Evolutionary conservation across 352 stramenopile species (phyloP), one percentile per base, ranked within the genome.

Genomic region (Globisporangium orthogonon): DNA sequence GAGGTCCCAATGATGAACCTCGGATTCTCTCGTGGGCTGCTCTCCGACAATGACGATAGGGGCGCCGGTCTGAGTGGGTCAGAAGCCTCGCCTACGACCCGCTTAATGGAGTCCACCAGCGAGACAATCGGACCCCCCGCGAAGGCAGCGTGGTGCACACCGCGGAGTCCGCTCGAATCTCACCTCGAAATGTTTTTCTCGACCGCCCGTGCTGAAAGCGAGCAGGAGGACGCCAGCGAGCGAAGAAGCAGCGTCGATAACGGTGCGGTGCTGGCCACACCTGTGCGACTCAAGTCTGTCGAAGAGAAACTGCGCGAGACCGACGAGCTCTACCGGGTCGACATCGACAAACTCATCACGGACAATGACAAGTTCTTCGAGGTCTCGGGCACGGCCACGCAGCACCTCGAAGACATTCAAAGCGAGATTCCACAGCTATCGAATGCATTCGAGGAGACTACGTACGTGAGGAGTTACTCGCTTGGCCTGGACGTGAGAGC

Each of bases 321-420:
- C 0, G 70, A 78, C 44, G 64, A 78, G 54, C 65, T 71, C 18
- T 88, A 86, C 61, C 58, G 52, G 18, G 53, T 91, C 23, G 73
- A 91, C 39, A 61, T 87, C 47, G 60, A 79, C 15, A 53, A 61
- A 13, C 65, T 90, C 4, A 45, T 56, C 15, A 54, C 70, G 1
- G 70, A 72, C 31, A 78, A 76, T 37, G 63, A 73, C 51, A 87
- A 83, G 53, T 87, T 88, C 49, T 50, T 90, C 6, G 78, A 88
- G 55, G 83, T 90, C 50, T 62, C 76, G 1, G 55, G 43, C 4
- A 77, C 76, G 3, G 77, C 80, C 29, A 64, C 48, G 15, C 71
- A 85, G 45, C 77, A 90, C 49, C 17, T 87, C 17, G 77, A 88
- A 0, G 39, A 60, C 15, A 63, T 90, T 11, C 68, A 85, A n/a